Evolutionary conservation across 495 filamentous ascomycete species (phyloP).

Genomic region (Usnea hakonensis): DNA sequence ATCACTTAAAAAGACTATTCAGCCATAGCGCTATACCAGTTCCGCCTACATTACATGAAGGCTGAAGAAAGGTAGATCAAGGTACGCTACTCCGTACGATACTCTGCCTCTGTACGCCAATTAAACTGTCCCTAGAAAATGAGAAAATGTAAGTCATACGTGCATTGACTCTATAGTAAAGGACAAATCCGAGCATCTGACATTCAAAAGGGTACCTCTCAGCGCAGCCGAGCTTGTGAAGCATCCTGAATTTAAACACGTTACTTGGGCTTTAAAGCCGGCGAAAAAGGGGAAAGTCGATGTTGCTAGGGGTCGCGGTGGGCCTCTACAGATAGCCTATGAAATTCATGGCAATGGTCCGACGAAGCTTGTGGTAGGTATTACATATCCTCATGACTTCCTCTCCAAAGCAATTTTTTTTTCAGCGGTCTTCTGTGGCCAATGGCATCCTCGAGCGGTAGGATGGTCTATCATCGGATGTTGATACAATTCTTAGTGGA

Average conservation of each 20-base stretch:
- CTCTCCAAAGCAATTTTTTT: background rate
- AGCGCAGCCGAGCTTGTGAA: conserved; percentile 38
- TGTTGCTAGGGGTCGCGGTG: conserved; percentile 57
- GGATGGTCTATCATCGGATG: background rate
- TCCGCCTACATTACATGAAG: no score
- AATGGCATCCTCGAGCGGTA: background rate
- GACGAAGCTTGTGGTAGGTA: conserved; percentile 58
- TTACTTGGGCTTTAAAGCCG: conserved; percentile 59
- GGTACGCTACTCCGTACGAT: no score
- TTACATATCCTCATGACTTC: background rate
- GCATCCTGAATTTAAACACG: conserved; percentile 44
- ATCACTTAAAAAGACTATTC: no score
- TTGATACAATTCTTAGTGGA: conserved; percentile 22
- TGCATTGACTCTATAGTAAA: no score
- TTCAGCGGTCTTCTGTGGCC: background rate
- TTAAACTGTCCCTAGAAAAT: background rate
- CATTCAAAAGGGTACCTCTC: conserved; percentile 26
- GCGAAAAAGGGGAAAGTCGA: conserved; percentile 47
- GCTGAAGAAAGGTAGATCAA: no score
- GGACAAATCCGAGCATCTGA: no score
- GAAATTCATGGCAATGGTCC: conserved; percentile 73
- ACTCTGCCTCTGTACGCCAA: no score
- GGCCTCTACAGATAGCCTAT: conserved; percentile 63
- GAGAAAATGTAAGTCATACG: background rate
- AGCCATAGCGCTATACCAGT: no score